Percentiles rank a stretch among this genome's conserved stretches.
Conservation (phyloP, 2,329 filamentous ascomycete genomes). For the Colletotrichum viniferum region DNA sequence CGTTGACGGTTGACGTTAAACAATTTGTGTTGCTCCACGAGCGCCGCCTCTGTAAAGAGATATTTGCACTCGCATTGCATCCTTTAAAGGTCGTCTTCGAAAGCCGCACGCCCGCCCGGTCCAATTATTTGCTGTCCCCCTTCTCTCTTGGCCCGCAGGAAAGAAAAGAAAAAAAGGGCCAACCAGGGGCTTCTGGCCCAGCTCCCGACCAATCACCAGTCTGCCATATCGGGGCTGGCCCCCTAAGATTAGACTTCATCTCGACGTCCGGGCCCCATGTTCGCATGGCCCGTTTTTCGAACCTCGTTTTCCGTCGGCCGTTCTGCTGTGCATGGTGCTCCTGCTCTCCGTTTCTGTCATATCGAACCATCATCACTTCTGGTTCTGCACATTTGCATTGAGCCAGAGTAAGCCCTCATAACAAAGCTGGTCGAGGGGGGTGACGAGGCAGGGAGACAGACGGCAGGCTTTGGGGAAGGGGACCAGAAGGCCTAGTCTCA, state of each 20-base stretch:
- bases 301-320: slow-evolving; percentile 8
- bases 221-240: neutral
- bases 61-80: neutral
- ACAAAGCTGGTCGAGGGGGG: neutral
- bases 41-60: neutral
- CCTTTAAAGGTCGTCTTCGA: neutral
- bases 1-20: neutral
- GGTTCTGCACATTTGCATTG: neutral
- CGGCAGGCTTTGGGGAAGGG: neutral
- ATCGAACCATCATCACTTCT: neutral
- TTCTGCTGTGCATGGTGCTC: neutral
- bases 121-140: neutral
- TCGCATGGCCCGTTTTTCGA: slow-evolving; percentile 4
- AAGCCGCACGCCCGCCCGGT: neutral
- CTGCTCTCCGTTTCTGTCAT: neutral
- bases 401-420: neutral
- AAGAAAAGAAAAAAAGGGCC: neutral
- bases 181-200: neutral
- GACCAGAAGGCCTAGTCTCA: neutral
- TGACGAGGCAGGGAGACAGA: neutral
- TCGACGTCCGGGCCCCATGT: slow-evolving; percentile 16
- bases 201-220: neutral
- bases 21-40: neutral
- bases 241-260: slow-evolving; percentile 19
- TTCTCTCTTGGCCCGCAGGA: neutral